Conservation (phyloP, 257 asterid species). For the Nicotiana obtusifolia region DNA sequence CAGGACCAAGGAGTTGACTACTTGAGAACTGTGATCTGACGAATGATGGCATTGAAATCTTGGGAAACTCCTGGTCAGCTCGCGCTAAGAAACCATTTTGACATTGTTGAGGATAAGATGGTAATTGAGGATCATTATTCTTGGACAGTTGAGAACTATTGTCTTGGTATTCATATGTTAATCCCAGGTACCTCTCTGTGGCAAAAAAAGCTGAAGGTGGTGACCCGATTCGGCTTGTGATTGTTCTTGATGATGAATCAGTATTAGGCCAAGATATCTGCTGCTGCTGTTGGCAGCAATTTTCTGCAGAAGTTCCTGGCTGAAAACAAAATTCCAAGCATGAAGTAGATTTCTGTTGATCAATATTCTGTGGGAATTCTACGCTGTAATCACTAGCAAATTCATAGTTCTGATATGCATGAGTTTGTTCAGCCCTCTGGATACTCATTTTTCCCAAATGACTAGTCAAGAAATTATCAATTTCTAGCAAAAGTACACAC, state of each 20-base stretch:
- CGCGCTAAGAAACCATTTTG: conserved; percentile 28
- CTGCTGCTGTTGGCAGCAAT: conserved; percentile 10
- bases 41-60: conserved; percentile 6
- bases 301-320: conserved; percentile 14
- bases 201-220: conserved; percentile 44
- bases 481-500: not conserved
- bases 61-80: conserved; percentile 18
- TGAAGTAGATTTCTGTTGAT: not conserved
- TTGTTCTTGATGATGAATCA: conserved; percentile 34
- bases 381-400: conserved; percentile 24
- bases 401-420: conserved; percentile 24
- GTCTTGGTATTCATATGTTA: conserved; percentile 33
- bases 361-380: conserved; percentile 16
- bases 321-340: conserved; percentile 24
- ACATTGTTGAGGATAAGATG: conserved; percentile 17
- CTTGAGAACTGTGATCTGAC: conserved; percentile 17
- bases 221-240: conserved; percentile 50
- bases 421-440: too few species aligned
- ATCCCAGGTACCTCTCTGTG: conserved; percentile 45
- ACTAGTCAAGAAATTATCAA: not conserved
- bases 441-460: conserved; percentile 14
- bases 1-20: conserved; percentile 6
- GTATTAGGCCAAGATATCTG: conserved; percentile 17
- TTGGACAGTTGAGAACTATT: conserved; percentile 19
- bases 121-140: conserved; percentile 19